Evolutionary conservation across 768 basidiomycete species (phyloP), one percentile per base, ranked within the genome.

Genomic region (Tephrocybe sp.): DNA sequence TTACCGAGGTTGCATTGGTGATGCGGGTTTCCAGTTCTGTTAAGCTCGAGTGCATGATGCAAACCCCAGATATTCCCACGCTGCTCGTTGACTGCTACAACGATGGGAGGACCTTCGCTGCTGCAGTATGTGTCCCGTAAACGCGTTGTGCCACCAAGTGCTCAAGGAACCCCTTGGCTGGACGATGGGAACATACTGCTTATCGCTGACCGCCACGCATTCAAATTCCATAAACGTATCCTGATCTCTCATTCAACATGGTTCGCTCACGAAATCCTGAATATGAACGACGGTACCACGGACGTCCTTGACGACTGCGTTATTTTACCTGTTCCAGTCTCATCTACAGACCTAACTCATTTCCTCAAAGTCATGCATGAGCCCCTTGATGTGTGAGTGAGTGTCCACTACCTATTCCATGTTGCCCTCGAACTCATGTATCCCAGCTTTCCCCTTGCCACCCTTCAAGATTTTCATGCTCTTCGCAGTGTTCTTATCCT

Each of bases 1-100:
- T 44, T 7, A 70, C 47, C 30, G 59, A 55, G 56, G 72, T 78
- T 7, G 74, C 65, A 2, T 59, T 59, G 20, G 77, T 70, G 35
- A 86, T 60, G 31, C 74, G 78, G 4, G 72, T 62, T 51, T 73
- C 65, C 49, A 87, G 61, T 50, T 78, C 84, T 85, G 60, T 58
- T 39, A 40, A 52, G 41, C 51, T 46, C 33, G 43, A 46, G 48
- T 26, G 26, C 26, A n/a, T n/a, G n/a, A n/a, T n/a, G n/a, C n/a
- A n/a, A n/a, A n/a, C n/a, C n/a, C n/a, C n/a, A n/a, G n/a, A 26
- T 26, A 26, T 26, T 26, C 26, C 40, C 35, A 50, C 26, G 26
- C 26, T 26, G 26, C 7, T 4, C 26, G 26, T 26, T 26, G 26
- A 3, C 26, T 26, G 3, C 4, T 26, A 26, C 26, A 26, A 4